Conservation (phyloP, 345 rosid genomes). For the Citrus unshiu region DNA sequence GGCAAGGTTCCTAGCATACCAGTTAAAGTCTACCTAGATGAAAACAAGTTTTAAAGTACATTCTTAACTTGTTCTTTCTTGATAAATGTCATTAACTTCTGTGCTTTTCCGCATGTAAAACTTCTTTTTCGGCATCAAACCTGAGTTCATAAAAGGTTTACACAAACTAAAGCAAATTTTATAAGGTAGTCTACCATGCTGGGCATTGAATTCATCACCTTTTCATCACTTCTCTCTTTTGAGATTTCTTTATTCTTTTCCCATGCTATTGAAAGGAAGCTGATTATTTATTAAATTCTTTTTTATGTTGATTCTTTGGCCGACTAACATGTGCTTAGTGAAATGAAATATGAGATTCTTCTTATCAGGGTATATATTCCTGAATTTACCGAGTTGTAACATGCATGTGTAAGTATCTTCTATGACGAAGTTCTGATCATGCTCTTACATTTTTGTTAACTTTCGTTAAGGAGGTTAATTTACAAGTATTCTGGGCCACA, state of each 20-base stretch:
- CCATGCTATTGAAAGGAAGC: not conserved
- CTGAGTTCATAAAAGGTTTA: slow-evolving; percentile 6
- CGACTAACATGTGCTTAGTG: not conserved
- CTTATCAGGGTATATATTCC: not conserved
- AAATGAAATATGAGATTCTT: not conserved
- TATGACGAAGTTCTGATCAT: not conserved
- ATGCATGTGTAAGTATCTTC: not conserved
- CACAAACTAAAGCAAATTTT: not conserved
- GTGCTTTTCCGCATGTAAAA: slow-evolving; percentile 8
- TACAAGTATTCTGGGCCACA: not conserved
- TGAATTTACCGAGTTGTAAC: not conserved
- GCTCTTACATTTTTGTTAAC: not conserved
- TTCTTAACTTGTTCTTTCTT: slow-evolving; percentile 23
- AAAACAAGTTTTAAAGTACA: slow-evolving; percentile 13
- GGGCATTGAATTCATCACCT: not conserved
- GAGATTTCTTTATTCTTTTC: not conserved
- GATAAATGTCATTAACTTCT: slow-evolving; percentile 14
- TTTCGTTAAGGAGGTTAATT: not conserved
- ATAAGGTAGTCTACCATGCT: not conserved
- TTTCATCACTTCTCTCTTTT: not conserved
- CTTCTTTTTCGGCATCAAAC: slow-evolving; percentile 1
- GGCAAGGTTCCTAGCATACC: not conserved
- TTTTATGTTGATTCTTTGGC: not conserved
- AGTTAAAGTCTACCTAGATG: slow-evolving; percentile 3
- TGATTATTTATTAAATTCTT: not conserved